Conservation (phyloP, 345 rosid species). For the Heritiera littoralis region DNA sequence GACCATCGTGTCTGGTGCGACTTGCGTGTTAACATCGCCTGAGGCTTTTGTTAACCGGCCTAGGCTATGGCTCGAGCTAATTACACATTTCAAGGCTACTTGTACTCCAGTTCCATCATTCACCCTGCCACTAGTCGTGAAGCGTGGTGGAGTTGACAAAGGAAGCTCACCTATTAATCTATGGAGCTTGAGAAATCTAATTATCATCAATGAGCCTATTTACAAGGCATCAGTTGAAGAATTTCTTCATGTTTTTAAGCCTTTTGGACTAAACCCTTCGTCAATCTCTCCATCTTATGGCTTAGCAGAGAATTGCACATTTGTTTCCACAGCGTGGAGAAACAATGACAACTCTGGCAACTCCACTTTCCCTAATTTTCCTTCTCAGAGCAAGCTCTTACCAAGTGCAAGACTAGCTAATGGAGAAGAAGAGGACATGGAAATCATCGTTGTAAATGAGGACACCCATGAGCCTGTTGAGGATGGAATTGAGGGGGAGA, state of each 20-base stretch:
- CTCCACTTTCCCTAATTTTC: constrained; percentile 31
- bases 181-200: constrained; percentile 50
- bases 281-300: constrained; percentile 67
- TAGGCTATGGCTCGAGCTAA: constrained; percentile 60
- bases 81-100: constrained; percentile 44
- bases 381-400: constrained; percentile 49
- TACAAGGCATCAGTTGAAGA: constrained; percentile 46
- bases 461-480: constrained; percentile 41
- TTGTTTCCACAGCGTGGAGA: constrained; percentile 71
- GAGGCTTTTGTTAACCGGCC: constrained; percentile 43
- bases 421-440: constrained; percentile 40
- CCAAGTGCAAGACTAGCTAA: constrained; percentile 51
- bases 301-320: constrained; percentile 64
- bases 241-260: constrained; percentile 39
- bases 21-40: constrained; percentile 50
- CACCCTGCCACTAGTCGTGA: constrained; percentile 55
- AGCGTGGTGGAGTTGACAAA: constrained; percentile 43
- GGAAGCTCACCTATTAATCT: constrained; percentile 31
- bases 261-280: constrained; percentile 43
- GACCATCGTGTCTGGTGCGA: constrained; percentile 53
- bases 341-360: not conserved
- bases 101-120: constrained; percentile 55
- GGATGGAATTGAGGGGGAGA: constrained; percentile 59
- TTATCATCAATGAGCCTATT: constrained; percentile 61
- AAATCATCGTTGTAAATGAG: constrained; percentile 51